phyloP scores from a whole-genome alignment of 306 rosid species.

The Elaeagnus macrophylla region DNA sequence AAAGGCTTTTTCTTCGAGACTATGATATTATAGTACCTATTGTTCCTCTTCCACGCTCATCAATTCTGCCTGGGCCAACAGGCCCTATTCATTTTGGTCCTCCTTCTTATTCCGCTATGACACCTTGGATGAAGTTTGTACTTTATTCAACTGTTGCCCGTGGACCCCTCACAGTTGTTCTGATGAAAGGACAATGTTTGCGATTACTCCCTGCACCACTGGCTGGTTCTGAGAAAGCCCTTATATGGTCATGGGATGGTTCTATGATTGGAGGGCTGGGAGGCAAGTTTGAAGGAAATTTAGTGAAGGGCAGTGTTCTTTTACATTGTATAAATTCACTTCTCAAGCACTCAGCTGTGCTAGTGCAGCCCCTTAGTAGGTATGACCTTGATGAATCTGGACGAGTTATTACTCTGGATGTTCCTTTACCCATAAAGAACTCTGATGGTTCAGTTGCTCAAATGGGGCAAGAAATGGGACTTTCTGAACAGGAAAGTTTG shows the following conservation, averaged over 20 bases:
- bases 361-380: conserved; percentile 83
- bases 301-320: conserved; percentile 74
- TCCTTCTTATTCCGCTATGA: conserved; percentile 82
- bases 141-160: conserved; percentile 62
- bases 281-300: conserved; percentile 71
- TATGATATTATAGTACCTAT: conserved; percentile 84
- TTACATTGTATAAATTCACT: conserved; percentile 85
- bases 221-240: conserved; percentile 91
- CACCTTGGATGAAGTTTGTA: conserved; percentile 98
- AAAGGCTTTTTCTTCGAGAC: conserved; percentile 84
- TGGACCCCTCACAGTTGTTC: conserved; percentile 85
- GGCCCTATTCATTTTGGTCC: conserved; percentile 95
- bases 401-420: conserved; percentile 58
- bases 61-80: conserved; percentile 75
- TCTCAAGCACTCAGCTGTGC: conserved; percentile 73
- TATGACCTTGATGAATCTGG: conserved; percentile 68
- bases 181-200: conserved; percentile 90
- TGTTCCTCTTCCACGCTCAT: conserved; percentile 80
- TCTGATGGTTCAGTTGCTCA: conserved; percentile 59
- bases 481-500: conserved; percentile 48
- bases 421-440: conserved; percentile 85
- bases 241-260: conserved; percentile 95
- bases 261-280: conserved; percentile 78
- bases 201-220: conserved; percentile 94
- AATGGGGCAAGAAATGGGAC: conserved; percentile 60